Conservation (phyloP, 371 early-diverging fungal genomes). For the Sporodiniella umbellata region DNA sequence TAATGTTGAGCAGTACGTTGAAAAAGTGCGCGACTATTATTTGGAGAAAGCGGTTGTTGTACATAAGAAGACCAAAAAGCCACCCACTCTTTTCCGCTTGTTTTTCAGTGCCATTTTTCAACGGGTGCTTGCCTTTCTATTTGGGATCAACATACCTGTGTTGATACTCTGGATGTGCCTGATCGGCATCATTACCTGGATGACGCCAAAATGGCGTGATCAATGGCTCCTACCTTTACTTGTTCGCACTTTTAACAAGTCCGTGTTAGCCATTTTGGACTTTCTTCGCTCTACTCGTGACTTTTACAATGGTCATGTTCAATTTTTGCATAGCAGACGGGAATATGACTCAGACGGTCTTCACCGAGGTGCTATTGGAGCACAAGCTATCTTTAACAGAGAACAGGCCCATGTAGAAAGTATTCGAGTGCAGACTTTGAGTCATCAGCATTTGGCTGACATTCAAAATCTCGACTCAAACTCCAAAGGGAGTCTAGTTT, state of each 20-base stretch:
- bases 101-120: conserved; percentile 16
- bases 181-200: conserved; percentile 33
- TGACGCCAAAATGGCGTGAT: conserved; percentile 30
- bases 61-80: conserved; percentile 5
- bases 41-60: conserved; percentile 10
- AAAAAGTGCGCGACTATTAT: conserved; percentile 15
- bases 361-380: conserved; percentile 28
- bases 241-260: conserved; percentile 8
- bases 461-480: conserved; percentile 25
- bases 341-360: conserved; percentile 23
- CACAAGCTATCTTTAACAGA: conserved; percentile 21
- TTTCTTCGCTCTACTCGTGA: background rate
- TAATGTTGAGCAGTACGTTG: conserved; percentile 2
- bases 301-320: background rate
- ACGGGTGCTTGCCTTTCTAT: conserved; percentile 2
- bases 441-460: conserved; percentile 27
- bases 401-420: conserved; percentile 20
- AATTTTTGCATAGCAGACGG: background rate
- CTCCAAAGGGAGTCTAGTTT: conserved; percentile 22
- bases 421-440: conserved; percentile 21
- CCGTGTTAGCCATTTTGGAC: conserved; percentile 2
- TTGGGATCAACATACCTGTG: conserved; percentile 26
- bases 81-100: conserved; percentile 16
- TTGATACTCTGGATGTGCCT: conserved; percentile 26
- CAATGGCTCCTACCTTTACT: conserved; percentile 26